phyloP scores from a whole-genome alignment of 371 early-diverging fungal species.

The Chytridium lagenaria region DNA sequence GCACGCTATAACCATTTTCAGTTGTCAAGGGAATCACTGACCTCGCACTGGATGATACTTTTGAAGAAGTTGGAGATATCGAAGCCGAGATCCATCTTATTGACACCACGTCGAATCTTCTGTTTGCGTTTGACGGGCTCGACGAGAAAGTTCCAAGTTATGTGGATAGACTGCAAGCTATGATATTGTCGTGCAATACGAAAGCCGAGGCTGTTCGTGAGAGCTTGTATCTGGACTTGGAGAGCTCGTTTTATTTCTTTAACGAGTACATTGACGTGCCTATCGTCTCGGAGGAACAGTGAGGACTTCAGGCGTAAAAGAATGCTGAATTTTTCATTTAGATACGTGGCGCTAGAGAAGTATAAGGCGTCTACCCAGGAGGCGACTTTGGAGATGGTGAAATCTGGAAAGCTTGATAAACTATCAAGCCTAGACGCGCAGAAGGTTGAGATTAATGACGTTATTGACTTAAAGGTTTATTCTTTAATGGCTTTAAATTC shows the following conservation, averaged over 20 bases:
- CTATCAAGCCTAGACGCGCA: conserved; percentile 46
- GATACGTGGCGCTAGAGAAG: conserved; percentile 50
- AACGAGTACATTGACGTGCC: conserved; percentile 60
- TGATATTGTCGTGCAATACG: conserved; percentile 44
- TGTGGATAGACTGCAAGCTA: conserved; percentile 41
- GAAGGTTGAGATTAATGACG: conserved; percentile 50
- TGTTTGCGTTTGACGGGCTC: conserved; percentile 52
- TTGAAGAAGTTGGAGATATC: conserved; percentile 45
- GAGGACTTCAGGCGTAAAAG: conserved; percentile 16
- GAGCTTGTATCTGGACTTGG: conserved; percentile 50
- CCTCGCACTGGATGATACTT: conserved; percentile 14
- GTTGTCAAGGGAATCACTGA: not conserved
- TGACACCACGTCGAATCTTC: conserved; percentile 51
- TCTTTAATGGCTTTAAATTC: not conserved
- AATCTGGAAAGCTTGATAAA: conserved; percentile 57
- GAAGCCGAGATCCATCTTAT: conserved; percentile 50
- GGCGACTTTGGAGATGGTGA: conserved; percentile 61
- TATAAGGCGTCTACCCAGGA: conserved; percentile 49
- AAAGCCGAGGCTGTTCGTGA: conserved; percentile 48
- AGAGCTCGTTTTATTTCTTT: conserved; percentile 57
- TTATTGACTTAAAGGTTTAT: conserved; percentile 53
- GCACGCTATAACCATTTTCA: not conserved
- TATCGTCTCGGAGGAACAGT: conserved; percentile 61
- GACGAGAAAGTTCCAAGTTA: conserved; percentile 37
- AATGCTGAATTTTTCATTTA: conserved; percentile 13